Percentiles rank a stretch among this genome's conserved stretches.
These are phyloP conservation scores for Schizosaccharomyces osmophilus DNA, from an alignment of 805 yeast genomes.

Conservation along the genomic window DNA sequence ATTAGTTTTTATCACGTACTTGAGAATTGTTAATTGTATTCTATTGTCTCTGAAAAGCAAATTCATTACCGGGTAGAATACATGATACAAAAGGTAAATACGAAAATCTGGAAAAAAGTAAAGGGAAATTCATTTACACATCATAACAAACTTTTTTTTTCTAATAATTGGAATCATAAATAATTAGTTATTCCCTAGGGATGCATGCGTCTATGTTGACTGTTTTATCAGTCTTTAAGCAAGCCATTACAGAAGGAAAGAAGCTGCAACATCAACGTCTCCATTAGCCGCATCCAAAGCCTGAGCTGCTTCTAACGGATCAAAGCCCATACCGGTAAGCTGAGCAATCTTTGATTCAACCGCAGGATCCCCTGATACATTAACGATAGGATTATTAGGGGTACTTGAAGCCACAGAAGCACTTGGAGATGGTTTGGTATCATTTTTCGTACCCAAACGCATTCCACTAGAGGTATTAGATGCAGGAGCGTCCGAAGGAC, in stretches of 20 bases:
- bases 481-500: background rate
- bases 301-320: conserved; percentile 31
- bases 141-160: no score
- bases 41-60: no score
- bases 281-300: conserved; percentile 51
- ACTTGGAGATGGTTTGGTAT: background rate
- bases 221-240: background rate
- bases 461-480: conserved; percentile 1
- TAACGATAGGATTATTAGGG: background rate
- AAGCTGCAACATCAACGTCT: conserved; percentile 68
- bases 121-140: no score
- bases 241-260: conserved; percentile 17
- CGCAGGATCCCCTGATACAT: conserved; percentile 13
- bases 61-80: no score
- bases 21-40: no score
- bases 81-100: no score
- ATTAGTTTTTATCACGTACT: no score
- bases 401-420: conserved; percentile 4
- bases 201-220: no score
- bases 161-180: no score
- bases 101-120: no score
- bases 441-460: background rate
- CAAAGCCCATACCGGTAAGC: conserved; percentile 47
- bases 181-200: no score
- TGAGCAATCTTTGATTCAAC: conserved; percentile 16